These are phyloP conservation scores for Austroboletus eburneus DNA, from an alignment of 768 basidiomycete genomes.

Conservation along the genomic window DNA sequence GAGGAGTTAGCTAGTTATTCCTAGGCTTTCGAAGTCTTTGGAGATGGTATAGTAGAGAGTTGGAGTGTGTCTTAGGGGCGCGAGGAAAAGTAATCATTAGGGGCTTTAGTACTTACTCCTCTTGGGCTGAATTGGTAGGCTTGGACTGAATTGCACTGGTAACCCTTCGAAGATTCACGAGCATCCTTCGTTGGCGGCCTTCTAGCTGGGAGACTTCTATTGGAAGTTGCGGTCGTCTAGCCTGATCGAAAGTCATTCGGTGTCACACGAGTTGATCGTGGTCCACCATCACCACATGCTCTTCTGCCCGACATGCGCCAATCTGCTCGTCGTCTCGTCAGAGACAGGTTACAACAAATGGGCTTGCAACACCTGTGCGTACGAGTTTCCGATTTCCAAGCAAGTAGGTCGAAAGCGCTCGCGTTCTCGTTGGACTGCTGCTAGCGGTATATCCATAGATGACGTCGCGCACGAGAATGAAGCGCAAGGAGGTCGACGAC, in stretches of 20 bases:
- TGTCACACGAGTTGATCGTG: too few relatives aligned
- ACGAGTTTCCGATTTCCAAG: slow-evolving; percentile 59
- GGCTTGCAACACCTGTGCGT: slow-evolving; percentile 91
- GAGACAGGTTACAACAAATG: slow-evolving; percentile 87
- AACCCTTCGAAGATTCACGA: too few relatives aligned
- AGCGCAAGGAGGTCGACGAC: slow-evolving; percentile 91
- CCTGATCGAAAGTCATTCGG: too few relatives aligned
- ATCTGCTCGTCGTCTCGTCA: slow-evolving; percentile 73
- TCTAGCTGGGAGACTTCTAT: too few relatives aligned
- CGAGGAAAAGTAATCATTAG: neutral
- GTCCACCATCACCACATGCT: too few relatives aligned
- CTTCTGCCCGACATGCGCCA: slow-evolving; percentile 94
- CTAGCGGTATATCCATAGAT: slow-evolving; percentile 57
- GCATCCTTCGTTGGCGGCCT: too few relatives aligned
- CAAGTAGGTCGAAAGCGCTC: slow-evolving; percentile 10
- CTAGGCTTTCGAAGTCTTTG: too few relatives aligned
- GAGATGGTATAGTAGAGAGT: neutral
- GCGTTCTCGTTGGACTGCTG: neutral
- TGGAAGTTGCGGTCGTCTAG: too few relatives aligned
- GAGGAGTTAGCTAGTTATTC: too few relatives aligned
- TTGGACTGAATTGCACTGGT: neutral
- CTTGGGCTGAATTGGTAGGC: neutral
- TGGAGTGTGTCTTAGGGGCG: too few relatives aligned
- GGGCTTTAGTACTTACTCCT: neutral
- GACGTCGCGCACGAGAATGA: slow-evolving; percentile 82